phyloP scores from a whole-genome alignment of 192 early-diverging fungal species.

The Phlyctochytrium bullatum region DNA sequence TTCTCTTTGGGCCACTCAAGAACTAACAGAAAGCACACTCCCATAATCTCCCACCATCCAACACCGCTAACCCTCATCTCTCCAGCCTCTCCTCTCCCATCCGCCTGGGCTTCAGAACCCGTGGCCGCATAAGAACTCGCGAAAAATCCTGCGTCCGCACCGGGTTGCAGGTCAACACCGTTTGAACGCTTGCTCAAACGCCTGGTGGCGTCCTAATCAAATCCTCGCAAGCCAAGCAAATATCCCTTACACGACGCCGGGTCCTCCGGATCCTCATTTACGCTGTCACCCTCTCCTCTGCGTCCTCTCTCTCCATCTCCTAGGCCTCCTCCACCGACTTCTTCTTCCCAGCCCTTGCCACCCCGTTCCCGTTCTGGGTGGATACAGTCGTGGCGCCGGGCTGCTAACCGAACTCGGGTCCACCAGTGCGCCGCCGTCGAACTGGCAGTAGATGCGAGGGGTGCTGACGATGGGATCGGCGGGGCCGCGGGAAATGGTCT shows the following conservation, averaged over 20 bases:
- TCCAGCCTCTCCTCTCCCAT: too few species aligned
- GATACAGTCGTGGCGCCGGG: not conserved
- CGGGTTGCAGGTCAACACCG: too few species aligned
- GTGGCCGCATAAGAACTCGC: too few species aligned
- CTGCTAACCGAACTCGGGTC: not conserved
- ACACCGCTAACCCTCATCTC: too few species aligned
- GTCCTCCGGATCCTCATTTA: slow-evolving; percentile 62
- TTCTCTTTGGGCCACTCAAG: too few species aligned
- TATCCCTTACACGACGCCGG: slow-evolving; percentile 50
- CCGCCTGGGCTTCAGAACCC: too few species aligned
- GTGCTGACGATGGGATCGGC: slow-evolving; percentile 11
- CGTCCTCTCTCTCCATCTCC: slow-evolving; percentile 19
- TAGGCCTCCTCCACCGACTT: slow-evolving; percentile 1
- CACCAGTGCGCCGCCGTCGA: slow-evolving; percentile 42
- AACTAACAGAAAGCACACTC: too few species aligned
- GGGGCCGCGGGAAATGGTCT: slow-evolving; percentile 57
- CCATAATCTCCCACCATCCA: too few species aligned
- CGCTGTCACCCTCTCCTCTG: slow-evolving; percentile 38
- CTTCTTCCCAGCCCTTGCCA: not conserved
- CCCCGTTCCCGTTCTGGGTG: not conserved
- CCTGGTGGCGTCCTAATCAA: slow-evolving; percentile 19
- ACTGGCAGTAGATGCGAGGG: slow-evolving; percentile 67
- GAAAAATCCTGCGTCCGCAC: too few species aligned
- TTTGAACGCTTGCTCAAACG: slow-evolving; percentile 23
- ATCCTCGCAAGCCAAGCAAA: slow-evolving; percentile 8